These are phyloP conservation scores for Xerophyta viscosa DNA, from an alignment of 106 monocot species.

Conservation along the genomic window DNA sequence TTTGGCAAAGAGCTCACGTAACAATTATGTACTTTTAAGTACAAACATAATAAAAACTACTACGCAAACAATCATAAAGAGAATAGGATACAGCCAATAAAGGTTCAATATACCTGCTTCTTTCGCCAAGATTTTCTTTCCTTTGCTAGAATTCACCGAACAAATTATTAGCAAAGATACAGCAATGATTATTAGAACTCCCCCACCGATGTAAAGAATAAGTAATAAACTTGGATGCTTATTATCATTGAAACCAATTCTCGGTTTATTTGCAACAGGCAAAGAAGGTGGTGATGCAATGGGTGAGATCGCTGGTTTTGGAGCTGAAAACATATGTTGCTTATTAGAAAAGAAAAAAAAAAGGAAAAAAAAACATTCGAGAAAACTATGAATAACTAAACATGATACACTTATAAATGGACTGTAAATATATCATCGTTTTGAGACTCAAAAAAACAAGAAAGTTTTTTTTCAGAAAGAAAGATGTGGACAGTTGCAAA, in stretches of 20 bases:
- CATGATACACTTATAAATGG: too few relatives aligned
- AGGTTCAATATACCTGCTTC: constrained; percentile 33
- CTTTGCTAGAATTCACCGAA: constrained; percentile 38
- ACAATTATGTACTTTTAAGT: too few relatives aligned
- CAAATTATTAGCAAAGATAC: constrained; percentile 32
- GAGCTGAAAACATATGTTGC: constrained; percentile 38
- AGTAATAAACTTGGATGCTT: constrained; percentile 33
- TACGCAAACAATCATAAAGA: too few relatives aligned
- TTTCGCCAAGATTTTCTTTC: constrained; percentile 18
- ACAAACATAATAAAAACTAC: too few relatives aligned
- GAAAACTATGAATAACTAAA: too few relatives aligned
- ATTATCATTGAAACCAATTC: constrained; percentile 6
- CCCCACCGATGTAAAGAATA: constrained; percentile 44
- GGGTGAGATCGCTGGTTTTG: constrained; percentile 30
- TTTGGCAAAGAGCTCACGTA: too few relatives aligned
- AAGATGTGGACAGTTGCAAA: too few relatives aligned
- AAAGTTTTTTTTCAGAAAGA: too few relatives aligned
- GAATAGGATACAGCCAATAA: too few relatives aligned
- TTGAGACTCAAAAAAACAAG: too few relatives aligned
- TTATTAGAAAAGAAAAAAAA: background rate
- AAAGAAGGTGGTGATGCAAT: constrained; percentile 25
- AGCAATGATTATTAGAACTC: constrained; percentile 31
- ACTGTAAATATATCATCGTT: too few relatives aligned
- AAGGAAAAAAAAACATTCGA: too few relatives aligned
- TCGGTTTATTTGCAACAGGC: constrained; percentile 17